These are phyloP conservation scores for Pseudogymnoascus sp. DNA, from an alignment of 2,329 filamentous ascomycete genomes.

Conservation along the genomic window DNA sequence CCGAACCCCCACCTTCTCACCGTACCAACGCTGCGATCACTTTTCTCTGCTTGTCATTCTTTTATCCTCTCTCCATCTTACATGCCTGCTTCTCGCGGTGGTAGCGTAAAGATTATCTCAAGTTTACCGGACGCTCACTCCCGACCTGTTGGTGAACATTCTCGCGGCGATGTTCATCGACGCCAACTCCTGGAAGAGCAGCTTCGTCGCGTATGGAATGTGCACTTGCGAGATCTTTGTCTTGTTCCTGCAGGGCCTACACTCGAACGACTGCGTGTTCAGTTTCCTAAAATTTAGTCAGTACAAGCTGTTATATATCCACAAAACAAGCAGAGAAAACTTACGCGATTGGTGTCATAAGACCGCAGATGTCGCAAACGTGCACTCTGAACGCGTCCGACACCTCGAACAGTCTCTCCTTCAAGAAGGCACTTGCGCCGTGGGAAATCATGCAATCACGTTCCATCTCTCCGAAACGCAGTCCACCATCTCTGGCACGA, in stretches of 20 bases:
- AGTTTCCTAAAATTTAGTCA: slow-evolving; percentile 59
- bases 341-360: slow-evolving; percentile 99
- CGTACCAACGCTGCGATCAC: background rate
- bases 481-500: slow-evolving; percentile 93
- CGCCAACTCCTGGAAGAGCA: slow-evolving; percentile 95
- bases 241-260: slow-evolving; percentile 97
- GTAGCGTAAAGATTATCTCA: background rate
- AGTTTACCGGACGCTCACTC: slow-evolving; percentile 58
- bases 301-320: slow-evolving; percentile 15
- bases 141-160: slow-evolving; percentile 87
- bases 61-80: background rate
- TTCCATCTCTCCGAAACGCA: slow-evolving; percentile 99
- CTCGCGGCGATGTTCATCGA: slow-evolving; percentile 97
- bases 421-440: slow-evolving; percentile 91
- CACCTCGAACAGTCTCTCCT: slow-evolving; percentile 94
- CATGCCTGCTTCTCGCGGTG: background rate
- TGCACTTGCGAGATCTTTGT: slow-evolving; percentile 97
- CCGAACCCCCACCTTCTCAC: slow-evolving; percentile 4
- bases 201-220: slow-evolving; percentile 94
- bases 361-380: slow-evolving; percentile 94
- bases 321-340: slow-evolving; percentile 34
- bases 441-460: slow-evolving; percentile 99
- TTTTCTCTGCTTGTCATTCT: background rate
- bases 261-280: slow-evolving; percentile 93
- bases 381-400: slow-evolving; percentile 97